phyloP scores from a whole-genome alignment of 345 rosid species.

The Camelina laxa region DNA sequence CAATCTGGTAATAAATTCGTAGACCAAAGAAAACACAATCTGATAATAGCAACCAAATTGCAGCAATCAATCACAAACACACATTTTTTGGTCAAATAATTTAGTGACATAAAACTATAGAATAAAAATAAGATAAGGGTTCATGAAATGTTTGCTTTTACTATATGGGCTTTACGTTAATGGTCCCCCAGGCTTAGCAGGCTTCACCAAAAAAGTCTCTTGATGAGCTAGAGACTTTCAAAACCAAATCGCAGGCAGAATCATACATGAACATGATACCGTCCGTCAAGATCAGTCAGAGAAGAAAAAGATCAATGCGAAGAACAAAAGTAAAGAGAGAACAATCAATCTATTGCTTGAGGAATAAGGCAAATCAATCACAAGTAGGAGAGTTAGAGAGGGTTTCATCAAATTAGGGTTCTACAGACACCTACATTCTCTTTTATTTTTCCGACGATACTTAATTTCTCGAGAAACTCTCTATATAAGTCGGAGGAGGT shows the following conservation, averaged over 20 bases:
- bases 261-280: not conserved
- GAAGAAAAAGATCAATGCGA: constrained; percentile 31
- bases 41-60: too few relatives aligned
- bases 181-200: not conserved
- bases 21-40: too few relatives aligned
- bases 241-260: constrained; percentile 13
- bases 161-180: not conserved
- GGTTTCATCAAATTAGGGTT: constrained; percentile 29
- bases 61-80: not conserved
- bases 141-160: not conserved
- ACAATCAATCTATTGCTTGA: constrained; percentile 24
- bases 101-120: not conserved
- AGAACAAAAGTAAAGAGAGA: not conserved
- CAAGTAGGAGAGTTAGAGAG: constrained; percentile 1
- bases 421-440: not conserved
- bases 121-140: not conserved
- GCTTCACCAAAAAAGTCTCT: not conserved
- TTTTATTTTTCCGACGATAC: constrained; percentile 9
- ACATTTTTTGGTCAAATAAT: not conserved
- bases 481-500: not conserved
- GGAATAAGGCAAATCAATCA: constrained; percentile 20
- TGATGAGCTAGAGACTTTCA: not conserved
- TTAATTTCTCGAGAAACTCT: constrained; percentile 15
- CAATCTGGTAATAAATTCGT: too few relatives aligned
- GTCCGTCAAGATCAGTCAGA: constrained; percentile 18